Evolutionary conservation across 805 yeast species (phyloP).

Genomic region (Yarrowia hollandica): DNA sequence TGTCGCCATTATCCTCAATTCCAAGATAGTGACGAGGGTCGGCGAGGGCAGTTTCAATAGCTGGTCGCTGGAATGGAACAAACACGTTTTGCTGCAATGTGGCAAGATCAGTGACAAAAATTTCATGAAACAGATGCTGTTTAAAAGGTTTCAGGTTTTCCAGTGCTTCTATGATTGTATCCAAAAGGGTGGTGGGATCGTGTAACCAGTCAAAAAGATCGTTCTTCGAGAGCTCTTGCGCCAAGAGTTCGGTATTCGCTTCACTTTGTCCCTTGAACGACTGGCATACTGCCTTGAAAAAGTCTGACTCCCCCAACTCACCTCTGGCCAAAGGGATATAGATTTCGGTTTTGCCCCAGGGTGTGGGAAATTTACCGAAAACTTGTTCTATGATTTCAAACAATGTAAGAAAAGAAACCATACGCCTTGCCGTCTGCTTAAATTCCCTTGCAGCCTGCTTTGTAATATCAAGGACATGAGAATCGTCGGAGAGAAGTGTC

Average conservation of each 20-base stretch:
- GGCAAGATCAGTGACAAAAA: conserved; percentile 44
- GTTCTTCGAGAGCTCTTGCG: neutral
- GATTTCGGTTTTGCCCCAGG: neutral
- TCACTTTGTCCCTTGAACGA: neutral
- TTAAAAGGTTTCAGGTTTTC: conserved; percentile 27
- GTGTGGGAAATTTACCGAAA: neutral
- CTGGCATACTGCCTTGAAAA: neutral
- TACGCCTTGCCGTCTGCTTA: conserved; percentile 19
- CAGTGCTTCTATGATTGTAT: neutral
- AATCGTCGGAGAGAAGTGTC: conserved; percentile 30
- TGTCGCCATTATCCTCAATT: conserved; percentile 32
- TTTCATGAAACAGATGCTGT: conserved; percentile 45
- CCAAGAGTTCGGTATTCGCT: neutral
- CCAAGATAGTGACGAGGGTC: conserved; percentile 44
- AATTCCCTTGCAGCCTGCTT: conserved; percentile 33
- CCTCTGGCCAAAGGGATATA: conserved; percentile 11
- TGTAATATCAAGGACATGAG: neutral
- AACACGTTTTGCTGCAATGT: conserved; percentile 44
- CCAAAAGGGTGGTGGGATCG: neutral
- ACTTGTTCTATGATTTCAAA: neutral
- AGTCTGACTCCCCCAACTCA: neutral
- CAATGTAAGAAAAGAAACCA: conserved; percentile 17
- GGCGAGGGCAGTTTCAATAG: conserved; percentile 46
- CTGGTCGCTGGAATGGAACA: conserved; percentile 49
- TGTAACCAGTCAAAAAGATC: conserved; percentile 13